Conservation (phyloP, 495 filamentous ascomycete species). For the Durotheca rogersii region DNA sequence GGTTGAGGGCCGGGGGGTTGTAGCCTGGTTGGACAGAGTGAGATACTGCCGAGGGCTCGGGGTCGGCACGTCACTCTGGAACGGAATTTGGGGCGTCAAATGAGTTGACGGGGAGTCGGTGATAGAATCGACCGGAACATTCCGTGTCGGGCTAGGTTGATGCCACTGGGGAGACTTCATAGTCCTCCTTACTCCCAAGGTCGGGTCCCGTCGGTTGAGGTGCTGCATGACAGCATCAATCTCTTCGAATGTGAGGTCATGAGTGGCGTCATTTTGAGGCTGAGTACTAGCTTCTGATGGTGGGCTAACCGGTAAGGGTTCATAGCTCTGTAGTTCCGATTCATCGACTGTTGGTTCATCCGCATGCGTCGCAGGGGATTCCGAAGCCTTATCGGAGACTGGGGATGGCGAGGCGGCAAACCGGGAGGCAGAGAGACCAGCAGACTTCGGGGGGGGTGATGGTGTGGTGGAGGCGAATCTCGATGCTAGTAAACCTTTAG, state of each 20-base stretch:
- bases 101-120: slow-evolving; percentile 56
- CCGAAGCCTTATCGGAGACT: slow-evolving; percentile 24
- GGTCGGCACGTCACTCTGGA: slow-evolving; percentile 72
- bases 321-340: slow-evolving; percentile 33
- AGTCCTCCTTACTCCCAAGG: slow-evolving; percentile 67
- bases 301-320: slow-evolving; percentile 33
- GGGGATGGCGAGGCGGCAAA: slow-evolving; percentile 37
- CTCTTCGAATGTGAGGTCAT: slow-evolving; percentile 69
- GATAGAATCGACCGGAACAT: slow-evolving; percentile 38
- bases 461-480: slow-evolving; percentile 44
- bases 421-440: slow-evolving; percentile 23
- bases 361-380: slow-evolving; percentile 31
- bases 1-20: slow-evolving; percentile 38
- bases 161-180: slow-evolving; percentile 50
- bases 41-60: slow-evolving; percentile 67
- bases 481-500: slow-evolving; percentile 42
- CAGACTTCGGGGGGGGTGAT: slow-evolving; percentile 37
- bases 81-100: slow-evolving; percentile 55
- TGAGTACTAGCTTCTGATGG: slow-evolving; percentile 29
- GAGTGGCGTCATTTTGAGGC: slow-evolving; percentile 18
- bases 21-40: slow-evolving; percentile 34
- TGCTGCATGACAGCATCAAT: slow-evolving; percentile 86
- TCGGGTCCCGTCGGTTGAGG: slow-evolving; percentile 68
- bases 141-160: slow-evolving; percentile 43
- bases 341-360: slow-evolving; percentile 20